A percentile compares a stretch with the other conserved stretches of the same genome.
Conservation (phyloP, 805 yeast genomes). For the Candida golubevii region DNA sequence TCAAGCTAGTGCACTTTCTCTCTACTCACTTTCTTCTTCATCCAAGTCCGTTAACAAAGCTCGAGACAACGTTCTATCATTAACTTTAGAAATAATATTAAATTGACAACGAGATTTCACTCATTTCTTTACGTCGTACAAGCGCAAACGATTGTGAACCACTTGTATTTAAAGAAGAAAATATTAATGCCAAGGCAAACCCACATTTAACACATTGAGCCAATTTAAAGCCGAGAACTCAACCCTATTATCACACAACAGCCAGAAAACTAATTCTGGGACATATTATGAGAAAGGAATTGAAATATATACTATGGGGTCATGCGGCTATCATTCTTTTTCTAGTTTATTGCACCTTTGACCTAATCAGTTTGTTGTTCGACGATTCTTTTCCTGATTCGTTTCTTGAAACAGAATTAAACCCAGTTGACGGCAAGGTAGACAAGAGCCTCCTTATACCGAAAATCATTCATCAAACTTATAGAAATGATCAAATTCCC, state of each 20-base stretch:
- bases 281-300: conserved; percentile 55
- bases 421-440: conserved; percentile 44
- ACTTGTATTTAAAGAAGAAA: too few relatives aligned
- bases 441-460: conserved; percentile 63
- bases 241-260: too few relatives aligned
- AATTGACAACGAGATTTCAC: too few relatives aligned
- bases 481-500: conserved; percentile 74
- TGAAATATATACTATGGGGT: conserved; percentile 55
- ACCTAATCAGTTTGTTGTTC: conserved; percentile 66
- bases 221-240: too few relatives aligned
- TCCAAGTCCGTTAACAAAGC: too few relatives aligned
- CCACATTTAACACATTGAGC: not conserved
- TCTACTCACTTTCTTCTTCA: too few relatives aligned
- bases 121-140: too few relatives aligned
- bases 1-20: too few relatives aligned
- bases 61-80: too few relatives aligned
- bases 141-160: too few relatives aligned
- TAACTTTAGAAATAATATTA: too few relatives aligned
- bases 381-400: conserved; percentile 70
- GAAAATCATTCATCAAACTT: conserved; percentile 89
- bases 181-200: not conserved
- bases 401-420: conserved; percentile 56
- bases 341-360: conserved; percentile 61
- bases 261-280: too few relatives aligned
- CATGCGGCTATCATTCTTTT: conserved; percentile 53